phyloP scores from a whole-genome alignment of 2,329 filamentous ascomycete species.

The Fusarium torreyae region DNA sequence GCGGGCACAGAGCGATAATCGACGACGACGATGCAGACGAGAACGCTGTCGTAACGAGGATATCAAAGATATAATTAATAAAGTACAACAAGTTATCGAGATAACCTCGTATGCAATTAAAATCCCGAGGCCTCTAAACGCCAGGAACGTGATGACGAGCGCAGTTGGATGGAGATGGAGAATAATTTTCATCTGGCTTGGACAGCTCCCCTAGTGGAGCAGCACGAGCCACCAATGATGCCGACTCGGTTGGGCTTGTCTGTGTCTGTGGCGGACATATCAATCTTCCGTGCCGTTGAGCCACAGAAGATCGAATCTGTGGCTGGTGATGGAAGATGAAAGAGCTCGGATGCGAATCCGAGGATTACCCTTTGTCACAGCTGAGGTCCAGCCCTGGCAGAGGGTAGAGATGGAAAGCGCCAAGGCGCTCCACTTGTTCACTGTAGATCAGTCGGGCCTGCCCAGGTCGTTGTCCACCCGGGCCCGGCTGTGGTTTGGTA shows the following conservation, averaged over 20 bases:
- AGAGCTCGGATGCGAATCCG: not conserved
- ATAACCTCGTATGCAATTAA: conserved; percentile 45
- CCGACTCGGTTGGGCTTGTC: conserved; percentile 38
- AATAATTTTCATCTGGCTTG: conserved; percentile 56
- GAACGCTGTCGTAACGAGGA: conserved; percentile 19
- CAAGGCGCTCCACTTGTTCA: conserved; percentile 9
- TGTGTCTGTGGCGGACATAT: conserved; percentile 24
- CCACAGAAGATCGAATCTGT: conserved; percentile 10
- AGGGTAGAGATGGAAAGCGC: conserved; percentile 1
- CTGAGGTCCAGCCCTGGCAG: not conserved
- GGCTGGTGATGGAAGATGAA: not conserved
- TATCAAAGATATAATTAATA: conserved; percentile 20
- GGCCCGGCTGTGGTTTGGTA: conserved; percentile 10
- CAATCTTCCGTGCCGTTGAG: conserved; percentile 41
- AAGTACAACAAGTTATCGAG: conserved; percentile 40
- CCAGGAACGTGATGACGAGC: conserved; percentile 54
- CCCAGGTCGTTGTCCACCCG: not conserved
- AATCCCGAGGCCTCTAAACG: conserved; percentile 48
- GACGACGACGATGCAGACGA: conserved; percentile 39
- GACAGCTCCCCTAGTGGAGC: conserved; percentile 49
- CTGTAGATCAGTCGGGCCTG: conserved; percentile 5
- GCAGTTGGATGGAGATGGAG: conserved; percentile 52
- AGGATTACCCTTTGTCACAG: conserved; percentile 33
- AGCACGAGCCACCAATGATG: conserved; percentile 53
- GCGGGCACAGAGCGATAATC: conserved; percentile 38